A percentile compares a stretch with the other conserved stretches of the same genome.
phyloP scores from a whole-genome alignment of 306 rosid species.

The Neltuma alba region DNA sequence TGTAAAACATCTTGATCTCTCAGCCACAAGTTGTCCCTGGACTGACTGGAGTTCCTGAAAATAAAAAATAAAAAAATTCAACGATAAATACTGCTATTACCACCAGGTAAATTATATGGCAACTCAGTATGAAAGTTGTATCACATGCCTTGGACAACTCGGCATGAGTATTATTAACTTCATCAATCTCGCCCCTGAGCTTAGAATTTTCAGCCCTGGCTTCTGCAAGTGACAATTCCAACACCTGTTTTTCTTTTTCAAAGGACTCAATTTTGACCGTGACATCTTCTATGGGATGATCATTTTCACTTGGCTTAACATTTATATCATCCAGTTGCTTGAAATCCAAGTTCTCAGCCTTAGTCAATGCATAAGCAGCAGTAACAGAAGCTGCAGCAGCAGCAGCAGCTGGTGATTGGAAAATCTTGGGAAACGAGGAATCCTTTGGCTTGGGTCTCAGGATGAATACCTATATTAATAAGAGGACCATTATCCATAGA shows the following conservation, averaged over 20 bases:
- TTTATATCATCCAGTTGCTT: slow-evolving; percentile 45
- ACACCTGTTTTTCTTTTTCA: slow-evolving; percentile 59
- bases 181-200: slow-evolving; percentile 66
- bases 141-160: slow-evolving; percentile 84
- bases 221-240: slow-evolving; percentile 64
- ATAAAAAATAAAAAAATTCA: slow-evolving; percentile 40
- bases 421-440: slow-evolving; percentile 72
- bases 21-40: slow-evolving; percentile 87
- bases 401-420: slow-evolving; percentile 96
- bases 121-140: slow-evolving; percentile 27
- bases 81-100: slow-evolving; percentile 26
- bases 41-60: slow-evolving; percentile 91
- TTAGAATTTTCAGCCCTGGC: slow-evolving; percentile 67
- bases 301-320: slow-evolving; percentile 48
- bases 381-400: slow-evolving; percentile 98
- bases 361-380: slow-evolving; percentile 91
- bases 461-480: slow-evolving; percentile 65
- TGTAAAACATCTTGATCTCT: slow-evolving; percentile 95
- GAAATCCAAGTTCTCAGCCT: slow-evolving; percentile 71
- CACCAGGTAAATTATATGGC: background rate
- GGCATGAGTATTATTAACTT: slow-evolving; percentile 68
- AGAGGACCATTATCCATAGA: slow-evolving; percentile 32
- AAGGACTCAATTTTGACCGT: slow-evolving; percentile 51
- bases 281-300: slow-evolving; percentile 41
- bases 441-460: slow-evolving; percentile 81